Conservation (phyloP, 495 filamentous ascomycete genomes). For the Xylaria bambusicola region DNA sequence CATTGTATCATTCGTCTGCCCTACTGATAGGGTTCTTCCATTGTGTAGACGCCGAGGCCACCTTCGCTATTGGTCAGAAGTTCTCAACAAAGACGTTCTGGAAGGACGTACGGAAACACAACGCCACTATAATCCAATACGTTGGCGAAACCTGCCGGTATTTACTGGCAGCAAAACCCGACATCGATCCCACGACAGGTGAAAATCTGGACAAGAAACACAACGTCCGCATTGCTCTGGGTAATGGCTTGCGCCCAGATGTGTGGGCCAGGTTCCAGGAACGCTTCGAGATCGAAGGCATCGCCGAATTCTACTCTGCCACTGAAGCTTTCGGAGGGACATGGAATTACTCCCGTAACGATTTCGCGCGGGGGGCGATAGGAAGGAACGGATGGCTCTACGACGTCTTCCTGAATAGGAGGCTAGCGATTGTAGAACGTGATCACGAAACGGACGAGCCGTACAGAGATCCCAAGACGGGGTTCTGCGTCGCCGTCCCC, state of each 20-base stretch:
- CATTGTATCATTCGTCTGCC: constrained; percentile 89
- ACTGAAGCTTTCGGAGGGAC: constrained; percentile 76
- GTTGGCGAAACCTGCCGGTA: constrained; percentile 96
- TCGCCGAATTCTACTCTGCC: constrained; percentile 88
- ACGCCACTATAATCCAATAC: constrained; percentile 87
- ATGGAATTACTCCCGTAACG: constrained; percentile 77
- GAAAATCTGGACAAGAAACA: constrained; percentile 77
- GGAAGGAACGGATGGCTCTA: constrained; percentile 72
- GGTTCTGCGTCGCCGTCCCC: constrained; percentile 64
- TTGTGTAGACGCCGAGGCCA: constrained; percentile 59
- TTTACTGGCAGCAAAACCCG: constrained; percentile 70
- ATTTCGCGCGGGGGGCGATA: constrained; percentile 76
- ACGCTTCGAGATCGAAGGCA: constrained; percentile 77
- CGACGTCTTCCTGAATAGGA: constrained; percentile 51
- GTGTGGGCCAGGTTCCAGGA: constrained; percentile 87
- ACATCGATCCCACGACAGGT: constrained; percentile 62
- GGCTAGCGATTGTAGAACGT: constrained; percentile 65
- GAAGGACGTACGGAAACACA: constrained; percentile 69
- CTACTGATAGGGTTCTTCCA: constrained; percentile 67
- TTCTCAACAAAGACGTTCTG: constrained; percentile 86
- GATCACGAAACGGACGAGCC: constrained; percentile 74
- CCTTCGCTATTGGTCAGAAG: constrained; percentile 72
- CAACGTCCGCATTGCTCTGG: constrained; percentile 77
- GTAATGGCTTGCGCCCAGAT: constrained; percentile 90
- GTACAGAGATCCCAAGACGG: constrained; percentile 68